Evolutionary conservation across 2,329 filamentous ascomycete genomes (phyloP), one percentile per base, ranked within the genome.

Genomic region (Stromatinia cepivora): DNA sequence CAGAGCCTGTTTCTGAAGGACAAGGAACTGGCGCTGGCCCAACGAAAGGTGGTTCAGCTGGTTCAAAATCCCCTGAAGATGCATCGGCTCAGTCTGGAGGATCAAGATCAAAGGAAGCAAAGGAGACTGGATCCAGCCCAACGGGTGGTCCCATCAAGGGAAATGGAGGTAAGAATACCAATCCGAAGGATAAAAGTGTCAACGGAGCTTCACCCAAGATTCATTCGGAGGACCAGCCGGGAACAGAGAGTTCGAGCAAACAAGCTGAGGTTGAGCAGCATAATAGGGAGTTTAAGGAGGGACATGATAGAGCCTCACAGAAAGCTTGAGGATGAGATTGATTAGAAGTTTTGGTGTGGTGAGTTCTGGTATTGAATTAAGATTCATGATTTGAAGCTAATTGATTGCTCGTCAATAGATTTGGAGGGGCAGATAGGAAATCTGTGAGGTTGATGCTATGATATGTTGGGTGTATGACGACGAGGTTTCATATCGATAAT

Each of bases 191-290:
- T 20, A 68, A 52, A 5, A 68, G 46, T 7, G 46, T 67, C 46
- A 22, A 68, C 3, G 70, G 69, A 22, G 42, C 64, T 20, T 67
- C 68, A 34, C 72, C 75, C 5, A 73, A 72, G 59, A 70, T 75
- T 17, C 48, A 70, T 36, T 67, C 71, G 7, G 50, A 68, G 28
- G 59, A 67, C 42, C 75, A 79, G 53, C 72, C 73, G 36, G 71
- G 69, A 36, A 61, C 65, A 3, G 59, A 66, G 5, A 73, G 69
- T 66, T 64, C 79, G 69, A 84, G 85, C 76, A 84, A 87, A 78
- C 81, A 84, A 77, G 79, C 79, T 56, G 86, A 88, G 78, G 87
- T 88, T 22, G 82, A 87, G 66, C 76, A 81, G 78, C 87, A 89
- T 75, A 89, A 89, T 70, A 72, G 71, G 72, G 85, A 88, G 0